Base-by-base conservation (phyloP, 768 basidiomycete species). In the Kwoniella heveanensis region DNA sequence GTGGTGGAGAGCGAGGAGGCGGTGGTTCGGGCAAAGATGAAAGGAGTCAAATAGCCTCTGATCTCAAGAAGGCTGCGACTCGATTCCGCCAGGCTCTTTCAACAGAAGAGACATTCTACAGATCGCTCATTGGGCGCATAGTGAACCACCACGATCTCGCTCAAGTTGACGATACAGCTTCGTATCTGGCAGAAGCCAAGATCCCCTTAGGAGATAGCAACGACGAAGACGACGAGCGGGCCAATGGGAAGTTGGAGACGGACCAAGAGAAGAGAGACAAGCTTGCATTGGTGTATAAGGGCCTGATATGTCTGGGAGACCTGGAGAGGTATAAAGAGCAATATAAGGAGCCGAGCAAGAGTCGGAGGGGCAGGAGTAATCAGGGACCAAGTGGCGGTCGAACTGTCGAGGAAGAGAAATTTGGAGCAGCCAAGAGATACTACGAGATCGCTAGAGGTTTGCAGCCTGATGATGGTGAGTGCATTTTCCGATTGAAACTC, bases 41-140 rank as follows among this genome's bases (percentile, higher is more conserved):
- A 17, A 44, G 39, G 19, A 44, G 39, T 44, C 19, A 61, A 44
- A 81, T 83, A 13, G 84, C 85, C 8, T 90, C 92, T 49, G 93
- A 95, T 75, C 83, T 91, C 66, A 87, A 92, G 70, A 95, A 91
- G 77, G 85, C 92, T 29, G 80, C 92, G 17, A 89, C 91, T 51
- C 86, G 91, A 46, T 98, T 99, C 82, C 85, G 90, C 36, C 88
- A 92, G 71, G 96, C 93, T 77, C 85, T 99, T 15, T 85, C 87
- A 0, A 87, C 89, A 30, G 95, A 99, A 79, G 91, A 94, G 77
- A 88, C 87, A 71, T 96, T 95, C 80, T 99, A 93, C 89, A 86
- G 85, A 27, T 86, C 88, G 63, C 84, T 98, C 21, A 83, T 93
- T 49, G 82, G 87, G 52, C 86, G 92, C 36, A 83, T 93, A 66